Evolutionary conservation across 2,329 filamentous ascomycete genomes (phyloP).

Genomic region (Sordariomycetes sp.): DNA sequence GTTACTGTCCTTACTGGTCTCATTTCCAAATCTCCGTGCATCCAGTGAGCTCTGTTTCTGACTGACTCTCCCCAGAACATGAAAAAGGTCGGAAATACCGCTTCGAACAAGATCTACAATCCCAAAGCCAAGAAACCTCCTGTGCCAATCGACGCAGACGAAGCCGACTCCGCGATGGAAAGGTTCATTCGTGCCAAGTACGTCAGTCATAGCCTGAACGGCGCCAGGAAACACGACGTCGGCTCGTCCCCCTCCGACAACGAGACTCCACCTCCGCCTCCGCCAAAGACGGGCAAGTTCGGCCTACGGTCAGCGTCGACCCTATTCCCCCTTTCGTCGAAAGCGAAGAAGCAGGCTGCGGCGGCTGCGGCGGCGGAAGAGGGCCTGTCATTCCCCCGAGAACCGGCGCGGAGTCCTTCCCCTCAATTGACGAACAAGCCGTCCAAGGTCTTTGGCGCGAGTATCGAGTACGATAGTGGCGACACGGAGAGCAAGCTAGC

Average conservation of each 20-base stretch:
- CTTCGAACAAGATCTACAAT: slow-evolving; percentile 84
- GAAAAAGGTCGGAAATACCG: slow-evolving; percentile 78
- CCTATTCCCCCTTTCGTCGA: slow-evolving; percentile 50
- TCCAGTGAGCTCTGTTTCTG: background rate
- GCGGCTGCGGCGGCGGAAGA: slow-evolving; percentile 9
- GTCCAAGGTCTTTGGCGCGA: slow-evolving; percentile 52
- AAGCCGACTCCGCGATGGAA: slow-evolving; percentile 90
- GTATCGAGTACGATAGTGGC: slow-evolving; percentile 40
- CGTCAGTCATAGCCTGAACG: slow-evolving; percentile 38
- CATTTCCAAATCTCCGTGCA: background rate
- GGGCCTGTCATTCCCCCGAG: slow-evolving; percentile 5
- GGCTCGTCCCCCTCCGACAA: slow-evolving; percentile 42
- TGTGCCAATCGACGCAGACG: slow-evolving; percentile 80
- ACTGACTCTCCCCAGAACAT: slow-evolving; percentile 52
- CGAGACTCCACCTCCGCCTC: slow-evolving; percentile 42
- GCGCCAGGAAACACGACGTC: slow-evolving; percentile 17
- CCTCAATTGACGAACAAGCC: slow-evolving; percentile 44
- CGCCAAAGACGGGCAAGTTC: slow-evolving; percentile 51
- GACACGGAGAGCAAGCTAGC: slow-evolving; percentile 65
- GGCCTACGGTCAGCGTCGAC: slow-evolving; percentile 49
- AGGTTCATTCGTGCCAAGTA: slow-evolving; percentile 93
- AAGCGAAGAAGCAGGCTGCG: slow-evolving; percentile 40
- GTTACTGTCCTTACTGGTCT: slow-evolving; percentile 13
- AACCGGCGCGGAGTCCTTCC: slow-evolving; percentile 16
- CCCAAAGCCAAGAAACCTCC: slow-evolving; percentile 70